Base-by-base conservation (phyloP, 2,329 filamentous ascomycete species). In the Niveomyces coronatus region DNA sequence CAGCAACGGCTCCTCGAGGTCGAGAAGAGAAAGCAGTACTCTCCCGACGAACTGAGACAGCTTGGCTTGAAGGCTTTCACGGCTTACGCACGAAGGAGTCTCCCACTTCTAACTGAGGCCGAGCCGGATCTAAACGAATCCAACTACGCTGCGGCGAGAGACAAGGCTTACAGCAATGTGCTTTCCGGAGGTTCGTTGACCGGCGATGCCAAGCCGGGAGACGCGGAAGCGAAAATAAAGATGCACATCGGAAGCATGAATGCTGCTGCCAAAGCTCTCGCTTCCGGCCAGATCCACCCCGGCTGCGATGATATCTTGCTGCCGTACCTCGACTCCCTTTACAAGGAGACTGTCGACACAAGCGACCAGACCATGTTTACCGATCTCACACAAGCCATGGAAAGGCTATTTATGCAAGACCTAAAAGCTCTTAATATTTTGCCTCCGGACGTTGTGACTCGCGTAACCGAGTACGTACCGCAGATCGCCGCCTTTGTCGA, bases 391-490 rank as follows among this genome's bases (percentile, higher is more conserved):
- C 73, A 83, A 57, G 81, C 80, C 53, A 94, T 87, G 65, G 89
- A 95, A 58, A 68, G 74, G n/a, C 74, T 85, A 11, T 96, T 95
- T 60, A 82, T 84, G 55, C 77, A 83, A 41, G 89, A 96, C 52
- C 88, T 96, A 81, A 72, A 78, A 44, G 77, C 79, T 6, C 65
- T 96, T 35, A 96, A 96, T 51, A 85, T 94, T 9, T 67, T 89
- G 27, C 71, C 79, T 16, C 87, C 89, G 0, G 83, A 93, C 51
- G 74, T 82, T 23, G 66, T 94, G 18, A 94, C 87, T 0, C 70
- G 88, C 40, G 89, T 95, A n/a, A 94, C 87, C 1, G 86, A 94
- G 51, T 95, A 91, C 49, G 83, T 89, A 4, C 79, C 80, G 0
- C 79, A 94, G 53, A 95, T 96, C 52, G 85, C 84, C 31, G 66